These are phyloP conservation scores for Penicillium thymicola DNA, from an alignment of 2,329 filamentous ascomycete genomes.

Conservation along the genomic window DNA sequence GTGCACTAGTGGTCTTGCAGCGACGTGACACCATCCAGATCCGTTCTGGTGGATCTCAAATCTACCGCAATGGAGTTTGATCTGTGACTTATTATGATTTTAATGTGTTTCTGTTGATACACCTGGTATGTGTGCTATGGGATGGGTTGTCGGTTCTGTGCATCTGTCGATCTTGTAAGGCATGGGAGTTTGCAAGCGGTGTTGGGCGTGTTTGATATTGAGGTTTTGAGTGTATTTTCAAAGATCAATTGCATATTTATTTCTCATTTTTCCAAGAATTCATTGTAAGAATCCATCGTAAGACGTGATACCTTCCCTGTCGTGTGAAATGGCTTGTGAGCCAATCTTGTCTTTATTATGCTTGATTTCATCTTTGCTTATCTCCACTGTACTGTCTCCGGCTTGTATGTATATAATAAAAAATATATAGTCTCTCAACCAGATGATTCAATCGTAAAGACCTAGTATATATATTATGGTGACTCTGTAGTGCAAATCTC, in stretches of 20 bases:
- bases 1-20: conserved; percentile 81
- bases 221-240: neutral
- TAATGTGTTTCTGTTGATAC: conserved; percentile 21
- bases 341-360: too few relatives aligned
- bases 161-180: conserved; percentile 15
- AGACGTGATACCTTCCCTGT: neutral
- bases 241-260: conserved; percentile 9
- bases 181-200: conserved; percentile 19
- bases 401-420: neutral
- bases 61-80: conserved; percentile 48
- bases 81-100: conserved; percentile 16
- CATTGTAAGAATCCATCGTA: too few relatives aligned
- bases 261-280: neutral
- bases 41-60: conserved; percentile 48
- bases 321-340: neutral
- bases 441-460: neutral
- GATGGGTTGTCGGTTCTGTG: conserved; percentile 16
- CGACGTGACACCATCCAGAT: conserved; percentile 69
- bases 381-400: too few relatives aligned
- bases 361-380: too few relatives aligned
- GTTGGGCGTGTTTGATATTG: conserved; percentile 16
- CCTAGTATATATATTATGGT: neutral
- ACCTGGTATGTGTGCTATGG: conserved; percentile 18
- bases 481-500: too few relatives aligned
- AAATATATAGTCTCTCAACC: neutral